Conservation (phyloP, 1,139 yeast species). For the Hansenula sp. region DNA sequence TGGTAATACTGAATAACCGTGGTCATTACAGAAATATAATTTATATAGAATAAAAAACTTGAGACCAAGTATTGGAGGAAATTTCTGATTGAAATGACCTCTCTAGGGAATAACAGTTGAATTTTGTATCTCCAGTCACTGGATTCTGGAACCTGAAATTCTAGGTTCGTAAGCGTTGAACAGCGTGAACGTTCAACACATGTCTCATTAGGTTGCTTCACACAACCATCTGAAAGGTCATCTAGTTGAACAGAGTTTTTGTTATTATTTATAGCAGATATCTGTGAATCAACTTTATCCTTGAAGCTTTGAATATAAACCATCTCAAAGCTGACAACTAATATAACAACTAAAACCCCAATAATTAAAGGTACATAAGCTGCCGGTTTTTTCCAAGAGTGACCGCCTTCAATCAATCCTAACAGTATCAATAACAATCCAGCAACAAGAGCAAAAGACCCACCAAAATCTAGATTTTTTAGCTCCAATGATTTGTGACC, state of each 20-base stretch:
- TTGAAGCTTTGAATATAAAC: conserved; percentile 7
- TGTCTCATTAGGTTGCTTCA: too few species aligned
- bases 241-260: too few species aligned
- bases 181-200: too few species aligned
- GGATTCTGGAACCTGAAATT: too few species aligned
- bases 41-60: conserved; percentile 10
- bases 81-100: conserved; percentile 17
- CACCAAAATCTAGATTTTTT: conserved; percentile 25
- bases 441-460: conserved; percentile 22
- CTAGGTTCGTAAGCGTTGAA: too few species aligned
- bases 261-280: too few species aligned
- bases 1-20: conserved; percentile 15
- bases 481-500: conserved; percentile 12
- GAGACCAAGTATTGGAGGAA: conserved; percentile 13
- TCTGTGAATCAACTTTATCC: neutral
- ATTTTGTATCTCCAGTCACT: conserved; percentile 16
- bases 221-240: too few species aligned
- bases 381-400: conserved; percentile 27
- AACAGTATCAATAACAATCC: conserved; percentile 28
- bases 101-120: conserved; percentile 19
- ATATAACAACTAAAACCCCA: conserved; percentile 11
- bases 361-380: conserved; percentile 25
- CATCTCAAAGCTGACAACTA: conserved; percentile 14
- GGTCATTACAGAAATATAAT: conserved; percentile 11
- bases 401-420: conserved; percentile 33